These are phyloP conservation scores for Cokeromyces recurvatus DNA, from an alignment of 371 early-diverging fungal species.

Conservation along the genomic window DNA sequence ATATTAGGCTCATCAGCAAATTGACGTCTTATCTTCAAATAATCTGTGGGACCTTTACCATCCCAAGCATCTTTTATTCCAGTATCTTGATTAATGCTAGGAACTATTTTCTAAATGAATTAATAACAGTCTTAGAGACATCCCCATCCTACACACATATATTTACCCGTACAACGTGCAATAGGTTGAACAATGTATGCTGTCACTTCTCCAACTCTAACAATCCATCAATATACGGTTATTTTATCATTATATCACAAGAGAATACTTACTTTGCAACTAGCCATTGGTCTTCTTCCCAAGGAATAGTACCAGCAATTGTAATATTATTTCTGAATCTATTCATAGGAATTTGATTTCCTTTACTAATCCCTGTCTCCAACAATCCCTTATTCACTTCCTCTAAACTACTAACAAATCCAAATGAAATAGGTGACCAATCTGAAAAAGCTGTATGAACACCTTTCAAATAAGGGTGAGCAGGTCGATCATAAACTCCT, in stretches of 20 bases:
- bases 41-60: slow-evolving; percentile 23
- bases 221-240: not conserved
- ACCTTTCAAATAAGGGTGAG: slow-evolving; percentile 36
- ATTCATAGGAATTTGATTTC: slow-evolving; percentile 29
- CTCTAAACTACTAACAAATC: slow-evolving; percentile 27
- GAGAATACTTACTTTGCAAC: slow-evolving; percentile 30
- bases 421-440: slow-evolving; percentile 44
- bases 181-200: slow-evolving; percentile 39
- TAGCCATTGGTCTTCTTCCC: slow-evolving; percentile 50
- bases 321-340: slow-evolving; percentile 44
- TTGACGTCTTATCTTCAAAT: slow-evolving; percentile 24
- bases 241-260: not conserved
- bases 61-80: slow-evolving; percentile 40
- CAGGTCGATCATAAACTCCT: slow-evolving; percentile 28
- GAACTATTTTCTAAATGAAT: slow-evolving; percentile 15
- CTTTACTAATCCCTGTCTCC: slow-evolving; percentile 25
- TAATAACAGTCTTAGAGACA: too few relatives aligned
- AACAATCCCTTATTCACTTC: slow-evolving; percentile 28
- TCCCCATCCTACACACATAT: too few relatives aligned
- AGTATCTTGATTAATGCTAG: slow-evolving; percentile 45
- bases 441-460: slow-evolving; percentile 37
- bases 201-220: slow-evolving; percentile 41
- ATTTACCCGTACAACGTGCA: slow-evolving; percentile 37
- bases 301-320: slow-evolving; percentile 36
- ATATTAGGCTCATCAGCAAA: slow-evolving; percentile 26